These are phyloP conservation scores for Thalassiosira tumida DNA, from an alignment of 352 stramenopile genomes.

Conservation along the genomic window DNA sequence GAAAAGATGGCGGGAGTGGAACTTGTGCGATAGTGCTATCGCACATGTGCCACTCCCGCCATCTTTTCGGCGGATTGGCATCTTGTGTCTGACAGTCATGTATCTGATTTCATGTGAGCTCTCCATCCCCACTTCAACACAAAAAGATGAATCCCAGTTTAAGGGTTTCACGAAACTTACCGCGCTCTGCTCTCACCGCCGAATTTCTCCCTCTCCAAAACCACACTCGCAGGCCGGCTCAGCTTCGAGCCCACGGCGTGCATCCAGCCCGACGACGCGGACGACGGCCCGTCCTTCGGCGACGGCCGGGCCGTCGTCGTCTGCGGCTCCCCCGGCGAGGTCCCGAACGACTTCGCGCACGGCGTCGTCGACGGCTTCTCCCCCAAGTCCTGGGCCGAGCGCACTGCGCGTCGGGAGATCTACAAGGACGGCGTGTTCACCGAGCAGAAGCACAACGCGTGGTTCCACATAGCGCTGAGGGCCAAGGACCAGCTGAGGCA, in stretches of 20 bases:
- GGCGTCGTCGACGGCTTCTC: background rate
- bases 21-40: too few species aligned
- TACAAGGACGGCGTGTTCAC: constrained; percentile 35
- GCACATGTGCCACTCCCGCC: too few species aligned
- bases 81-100: too few species aligned
- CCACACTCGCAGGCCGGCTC: background rate
- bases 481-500: constrained; percentile 80
- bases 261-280: background rate
- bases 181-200: too few species aligned
- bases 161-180: too few species aligned
- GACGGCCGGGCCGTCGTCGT: constrained; percentile 68
- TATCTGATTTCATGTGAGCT: too few species aligned
- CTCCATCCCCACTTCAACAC: too few species aligned
- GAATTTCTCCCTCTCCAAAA: too few species aligned
- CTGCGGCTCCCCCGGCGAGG: constrained; percentile 78
- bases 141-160: too few species aligned
- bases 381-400: background rate
- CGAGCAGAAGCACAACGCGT: constrained; percentile 49
- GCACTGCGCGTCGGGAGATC: background rate
- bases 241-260: constrained; percentile 26
- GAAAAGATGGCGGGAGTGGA: too few species aligned
- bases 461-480: constrained; percentile 44
- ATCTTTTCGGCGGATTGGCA: too few species aligned
- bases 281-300: background rate
- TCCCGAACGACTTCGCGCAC: constrained; percentile 48